Conservation (phyloP, 177 flowering plant genomes). For the Vitis hybrid region DNA sequence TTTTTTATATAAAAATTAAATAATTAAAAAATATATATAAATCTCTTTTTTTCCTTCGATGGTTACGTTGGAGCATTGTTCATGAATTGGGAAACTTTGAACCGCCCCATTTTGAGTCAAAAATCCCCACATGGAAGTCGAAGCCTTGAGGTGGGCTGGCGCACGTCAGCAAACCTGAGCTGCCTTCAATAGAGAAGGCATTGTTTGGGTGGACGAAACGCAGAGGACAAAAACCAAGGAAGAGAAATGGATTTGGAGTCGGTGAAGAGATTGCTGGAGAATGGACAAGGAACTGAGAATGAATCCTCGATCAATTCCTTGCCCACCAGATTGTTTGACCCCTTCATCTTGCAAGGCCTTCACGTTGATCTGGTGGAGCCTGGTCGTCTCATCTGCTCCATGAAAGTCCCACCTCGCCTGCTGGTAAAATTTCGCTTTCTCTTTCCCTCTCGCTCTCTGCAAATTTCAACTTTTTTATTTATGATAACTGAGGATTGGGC, state of each 20-base stretch:
- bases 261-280: slow-evolving; percentile 49
- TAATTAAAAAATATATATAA: background rate
- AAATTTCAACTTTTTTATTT: background rate
- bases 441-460: background rate
- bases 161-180: too few relatives aligned
- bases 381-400: slow-evolving; percentile 73
- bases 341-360: slow-evolving; percentile 50
- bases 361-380: slow-evolving; percentile 51
- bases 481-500: background rate
- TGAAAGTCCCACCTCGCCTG: slow-evolving; percentile 67
- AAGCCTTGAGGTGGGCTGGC: too few relatives aligned
- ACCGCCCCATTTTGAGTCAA: too few relatives aligned
- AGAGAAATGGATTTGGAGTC: slow-evolving; percentile 46
- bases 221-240: background rate
- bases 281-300: slow-evolving; percentile 19
- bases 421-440: slow-evolving; percentile 39
- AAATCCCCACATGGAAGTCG: too few relatives aligned
- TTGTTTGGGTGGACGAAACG: background rate
- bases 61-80: too few relatives aligned
- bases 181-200: too few relatives aligned
- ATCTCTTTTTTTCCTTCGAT: too few relatives aligned
- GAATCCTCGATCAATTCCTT: slow-evolving; percentile 27
- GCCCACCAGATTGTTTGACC: slow-evolving; percentile 48
- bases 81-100: too few relatives aligned
- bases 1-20: too few relatives aligned